phyloP scores from a whole-genome alignment of 129 eudicot species.

The Deinandra increscens region DNA sequence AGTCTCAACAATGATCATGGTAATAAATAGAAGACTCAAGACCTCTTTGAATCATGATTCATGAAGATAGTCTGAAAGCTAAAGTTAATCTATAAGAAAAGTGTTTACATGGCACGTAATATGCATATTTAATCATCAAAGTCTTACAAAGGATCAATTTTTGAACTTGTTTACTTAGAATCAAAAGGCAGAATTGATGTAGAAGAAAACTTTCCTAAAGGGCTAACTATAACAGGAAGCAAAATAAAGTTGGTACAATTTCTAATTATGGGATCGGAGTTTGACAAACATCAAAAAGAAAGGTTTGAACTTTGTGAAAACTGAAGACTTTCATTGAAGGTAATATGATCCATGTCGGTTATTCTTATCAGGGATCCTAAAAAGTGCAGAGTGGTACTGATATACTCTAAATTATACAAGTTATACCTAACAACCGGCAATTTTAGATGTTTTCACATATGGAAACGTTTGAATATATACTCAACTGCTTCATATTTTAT shows the following conservation, averaged over 20 bases:
- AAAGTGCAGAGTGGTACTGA: not conserved
- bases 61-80: conserved; percentile 1
- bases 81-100: not conserved
- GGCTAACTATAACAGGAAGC: too few species aligned
- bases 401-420: too few species aligned
- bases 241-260: too few species aligned
- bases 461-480: too few species aligned
- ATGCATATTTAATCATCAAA: not conserved
- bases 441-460: too few species aligned
- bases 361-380: not conserved
- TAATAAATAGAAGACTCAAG: not conserved
- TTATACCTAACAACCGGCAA: too few species aligned
- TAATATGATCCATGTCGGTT: not conserved
- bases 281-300: not conserved
- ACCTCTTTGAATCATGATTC: not conserved
- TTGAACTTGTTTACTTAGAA: not conserved
- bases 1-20: not conserved
- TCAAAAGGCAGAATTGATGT: not conserved
- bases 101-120: not conserved
- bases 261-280: not conserved
- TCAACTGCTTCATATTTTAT: too few species aligned
- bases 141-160: not conserved
- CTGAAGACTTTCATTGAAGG: not conserved
- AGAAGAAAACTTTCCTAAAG: not conserved
- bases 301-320: not conserved